Conservation (phyloP, 1,284 basidiomycete species). For the Exobasidium rhododendri region DNA sequence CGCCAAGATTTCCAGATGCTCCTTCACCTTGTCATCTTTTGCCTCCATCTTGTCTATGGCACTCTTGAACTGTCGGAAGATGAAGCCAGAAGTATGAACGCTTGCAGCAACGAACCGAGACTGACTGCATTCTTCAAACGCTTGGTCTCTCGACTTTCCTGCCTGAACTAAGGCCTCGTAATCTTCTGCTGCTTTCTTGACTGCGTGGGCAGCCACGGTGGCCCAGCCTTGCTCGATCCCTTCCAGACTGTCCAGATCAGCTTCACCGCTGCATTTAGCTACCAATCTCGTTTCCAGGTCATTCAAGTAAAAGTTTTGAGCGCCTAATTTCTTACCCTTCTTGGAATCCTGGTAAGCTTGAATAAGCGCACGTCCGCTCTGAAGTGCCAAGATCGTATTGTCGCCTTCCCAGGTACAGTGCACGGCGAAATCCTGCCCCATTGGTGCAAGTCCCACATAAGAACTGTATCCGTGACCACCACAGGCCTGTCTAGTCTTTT, state of each 20-base stretch:
- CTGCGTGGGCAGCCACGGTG: constrained; percentile 60
- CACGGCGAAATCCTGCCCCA: constrained; percentile 60
- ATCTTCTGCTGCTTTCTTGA: constrained; percentile 61
- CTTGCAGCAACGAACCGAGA: constrained; percentile 62
- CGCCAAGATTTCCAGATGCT: constrained; percentile 39
- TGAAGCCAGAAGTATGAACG: constrained; percentile 54
- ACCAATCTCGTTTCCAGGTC: constrained; percentile 55
- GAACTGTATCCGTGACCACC: constrained; percentile 64
- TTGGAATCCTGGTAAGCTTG: constrained; percentile 58
- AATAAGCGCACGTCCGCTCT: constrained; percentile 61
- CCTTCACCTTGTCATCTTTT: constrained; percentile 42
- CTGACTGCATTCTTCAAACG: constrained; percentile 61
- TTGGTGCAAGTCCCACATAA: constrained; percentile 61
- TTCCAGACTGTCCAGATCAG: constrained; percentile 57
- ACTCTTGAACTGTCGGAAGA: constrained; percentile 54
- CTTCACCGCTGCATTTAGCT: constrained; percentile 55
- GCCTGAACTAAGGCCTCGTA: constrained; percentile 57
- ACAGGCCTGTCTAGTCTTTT: constrained; percentile 61
- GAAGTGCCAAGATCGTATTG: constrained; percentile 61
- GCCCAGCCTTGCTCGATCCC: constrained; percentile 60
- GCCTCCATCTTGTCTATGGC: constrained; percentile 45
- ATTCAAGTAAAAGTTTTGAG: constrained; percentile 59
- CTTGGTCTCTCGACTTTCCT: constrained; percentile 59
- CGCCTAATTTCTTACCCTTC: constrained; percentile 57
- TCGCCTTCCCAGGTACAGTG: constrained; percentile 62